Base-by-base conservation (phyloP, 495 filamentous ascomycete species). In the Cercophora newfieldiana region DNA sequence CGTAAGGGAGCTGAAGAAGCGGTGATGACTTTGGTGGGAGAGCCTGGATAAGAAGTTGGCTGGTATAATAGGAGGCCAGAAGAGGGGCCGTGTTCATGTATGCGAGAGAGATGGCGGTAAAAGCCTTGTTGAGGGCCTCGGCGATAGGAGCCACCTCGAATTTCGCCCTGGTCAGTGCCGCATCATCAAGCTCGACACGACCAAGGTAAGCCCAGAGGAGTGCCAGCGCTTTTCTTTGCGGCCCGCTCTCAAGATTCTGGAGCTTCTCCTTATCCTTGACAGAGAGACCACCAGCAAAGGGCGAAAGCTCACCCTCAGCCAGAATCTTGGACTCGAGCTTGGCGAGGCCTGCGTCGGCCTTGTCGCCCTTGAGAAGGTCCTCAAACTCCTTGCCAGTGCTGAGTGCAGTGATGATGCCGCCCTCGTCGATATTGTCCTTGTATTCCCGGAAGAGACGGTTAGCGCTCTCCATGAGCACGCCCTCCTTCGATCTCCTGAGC, bases 181-280 rank as follows among this genome's bases (percentile, higher is more conserved):
- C 68, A 72, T 94, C 93, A 60, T 90, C 87, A 7, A 87, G 78
- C 64, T 95, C 91, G 30, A 97, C 80, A 47, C 95, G 89, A 51
- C 91, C 91, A 30, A 98, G 85, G 74, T 98, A 98, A 51, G 93
- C 94, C 95, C 95, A 99, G 18, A 98, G 80, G 59, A 99, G 83
- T 33, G 88, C 91, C 28, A 97, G 81, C n/a, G 89, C 89, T 81
- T 97, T 97, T 68, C 95, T 83, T 53, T 91, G 86, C 49, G 86
- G 83, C 3, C 89, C 86, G 62, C 84, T 88, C 22, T 94, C 91
- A 58, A 91, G 68, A 62, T 88, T 85, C 62, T 88, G 79, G 7
- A 94, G 77, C 70, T 84, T 89, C 66, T 88, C 84, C 72, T 88
- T 82, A 63, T 95, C 88, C 76, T 90, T 94, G 49, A 86, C 77